These are phyloP conservation scores for Mucor mucedo DNA, from an alignment of 371 early-diverging fungal species.

Conservation along the genomic window DNA sequence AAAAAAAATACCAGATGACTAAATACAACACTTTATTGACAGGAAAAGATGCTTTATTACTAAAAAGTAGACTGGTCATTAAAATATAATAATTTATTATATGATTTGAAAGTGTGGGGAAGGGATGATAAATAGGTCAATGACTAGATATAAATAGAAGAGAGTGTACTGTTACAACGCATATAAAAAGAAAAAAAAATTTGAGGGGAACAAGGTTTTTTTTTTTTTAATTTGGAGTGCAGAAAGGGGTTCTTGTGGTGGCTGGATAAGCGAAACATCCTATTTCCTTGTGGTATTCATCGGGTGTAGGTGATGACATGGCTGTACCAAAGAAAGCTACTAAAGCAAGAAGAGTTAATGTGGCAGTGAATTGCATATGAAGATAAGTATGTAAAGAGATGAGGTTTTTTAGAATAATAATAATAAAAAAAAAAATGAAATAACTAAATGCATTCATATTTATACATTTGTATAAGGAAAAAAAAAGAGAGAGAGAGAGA, in stretches of 20 bases:
- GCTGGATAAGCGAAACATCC: constrained; percentile 16
- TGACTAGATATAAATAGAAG: no score
- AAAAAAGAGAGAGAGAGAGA: not conserved
- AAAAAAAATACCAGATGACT: no score
- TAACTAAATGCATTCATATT: no score
- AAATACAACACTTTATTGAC: no score
- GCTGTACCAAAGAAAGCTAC: constrained; percentile 8
- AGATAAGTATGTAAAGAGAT: not conserved
- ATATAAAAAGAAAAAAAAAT: not conserved
- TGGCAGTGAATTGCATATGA: not conserved
- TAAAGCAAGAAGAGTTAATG: not conserved
- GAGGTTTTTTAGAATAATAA: not conserved
- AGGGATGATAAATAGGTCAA: no score
- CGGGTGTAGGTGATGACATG: constrained; percentile 19
- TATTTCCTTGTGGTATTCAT: constrained; percentile 18
- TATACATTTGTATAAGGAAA: not conserved
- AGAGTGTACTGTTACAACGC: no score
- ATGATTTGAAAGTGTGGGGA: no score
- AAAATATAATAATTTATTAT: no score
- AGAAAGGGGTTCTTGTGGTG: constrained; percentile 23
- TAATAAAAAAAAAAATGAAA: not conserved
- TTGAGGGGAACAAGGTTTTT: no score
- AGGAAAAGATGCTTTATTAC: no score
- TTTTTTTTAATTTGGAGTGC: constrained; percentile 7
- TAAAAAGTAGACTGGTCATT: no score